Evolutionary conservation across 228 moss, liverwort and hornwort species (phyloP).

Genomic region (Sphagnum fallax): DNA sequence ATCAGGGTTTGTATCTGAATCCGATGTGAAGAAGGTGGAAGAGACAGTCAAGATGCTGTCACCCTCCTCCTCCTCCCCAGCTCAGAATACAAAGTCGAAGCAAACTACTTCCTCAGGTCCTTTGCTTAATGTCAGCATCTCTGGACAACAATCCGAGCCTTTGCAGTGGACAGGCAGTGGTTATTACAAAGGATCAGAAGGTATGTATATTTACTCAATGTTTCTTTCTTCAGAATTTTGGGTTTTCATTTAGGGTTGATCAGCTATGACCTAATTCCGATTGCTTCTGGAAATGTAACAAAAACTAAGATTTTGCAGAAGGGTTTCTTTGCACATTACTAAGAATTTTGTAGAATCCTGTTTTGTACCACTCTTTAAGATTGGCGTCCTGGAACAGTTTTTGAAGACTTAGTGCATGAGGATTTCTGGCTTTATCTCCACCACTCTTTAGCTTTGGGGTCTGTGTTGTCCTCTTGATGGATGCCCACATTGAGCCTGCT

Average conservation of each 20-base stretch:
- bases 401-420: not conserved
- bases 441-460: not conserved
- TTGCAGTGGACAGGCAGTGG: conserved; percentile 2
- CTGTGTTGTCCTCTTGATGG: too few species aligned
- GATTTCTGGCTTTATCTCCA: not conserved
- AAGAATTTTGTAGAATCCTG: too few species aligned
- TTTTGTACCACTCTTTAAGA: too few species aligned
- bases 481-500: not conserved
- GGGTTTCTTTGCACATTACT: too few species aligned
- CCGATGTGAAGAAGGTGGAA: conserved; percentile 33
- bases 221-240: not conserved
- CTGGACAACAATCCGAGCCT: conserved; percentile 1
- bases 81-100: not conserved
- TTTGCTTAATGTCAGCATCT: not conserved
- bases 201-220: conserved; percentile 8
- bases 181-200: conserved; percentile 4
- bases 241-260: too few species aligned
- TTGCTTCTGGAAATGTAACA: too few species aligned
- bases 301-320: too few species aligned
- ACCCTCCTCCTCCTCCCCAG: too few species aligned
- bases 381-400: too few species aligned
- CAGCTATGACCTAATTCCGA: too few species aligned
- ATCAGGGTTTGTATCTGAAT: conserved; percentile 17
- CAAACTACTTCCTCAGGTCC: conserved; percentile 12
- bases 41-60: conserved; percentile 4